Base-by-base conservation (phyloP, 805 yeast genomes). In the Nakazawaea ambrosiae region DNA sequence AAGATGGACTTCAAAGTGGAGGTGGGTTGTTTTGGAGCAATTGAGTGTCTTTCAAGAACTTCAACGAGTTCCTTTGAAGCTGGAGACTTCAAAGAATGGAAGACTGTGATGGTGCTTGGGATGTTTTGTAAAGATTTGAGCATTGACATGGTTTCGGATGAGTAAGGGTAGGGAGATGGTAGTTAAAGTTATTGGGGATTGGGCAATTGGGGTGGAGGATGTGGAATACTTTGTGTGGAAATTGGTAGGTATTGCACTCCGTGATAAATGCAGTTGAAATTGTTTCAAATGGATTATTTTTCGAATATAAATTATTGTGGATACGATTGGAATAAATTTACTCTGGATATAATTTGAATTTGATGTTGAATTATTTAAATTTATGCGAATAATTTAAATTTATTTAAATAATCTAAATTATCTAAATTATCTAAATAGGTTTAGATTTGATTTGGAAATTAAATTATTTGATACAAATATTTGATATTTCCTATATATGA, bases 91-190 rank as follows among this genome's bases (percentile, higher is more conserved):
- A 26, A 5, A 11, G 42, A 34, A 18, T 30, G 47, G 33, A 68
- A 73, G 26, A 73, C 40, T 4, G 78, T 63, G 36, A 73, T 62
- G 2, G 63, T 59, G 15, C 76, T 66, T 2, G 75, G 69, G 16
- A 61, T 57, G 12, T 46, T 43, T 45, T 70, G 76, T 8, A 71
- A 48, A 3, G 75, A 58, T 45, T 54, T 68, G 40, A 72, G 60
- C 66, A 71, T 60, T 5, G 76, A 67, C 75, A 70, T 70, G 20
- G 20, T 16, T 8, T 26, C 25, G 11, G 11, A 8, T 22, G 25
- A 22, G 25, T 22, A 22, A 22, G 8, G n/a, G n/a, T n/a, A 22
- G 25, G 8, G 8, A 22, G 25, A 22, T 32, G 6, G 19, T 24
- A 27, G 27, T 27, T 17, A 20, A 19, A 12, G 12, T 17, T 14